These are phyloP conservation scores for Murraya koenigii DNA, from an alignment of 345 rosid species.

Conservation along the genomic window DNA sequence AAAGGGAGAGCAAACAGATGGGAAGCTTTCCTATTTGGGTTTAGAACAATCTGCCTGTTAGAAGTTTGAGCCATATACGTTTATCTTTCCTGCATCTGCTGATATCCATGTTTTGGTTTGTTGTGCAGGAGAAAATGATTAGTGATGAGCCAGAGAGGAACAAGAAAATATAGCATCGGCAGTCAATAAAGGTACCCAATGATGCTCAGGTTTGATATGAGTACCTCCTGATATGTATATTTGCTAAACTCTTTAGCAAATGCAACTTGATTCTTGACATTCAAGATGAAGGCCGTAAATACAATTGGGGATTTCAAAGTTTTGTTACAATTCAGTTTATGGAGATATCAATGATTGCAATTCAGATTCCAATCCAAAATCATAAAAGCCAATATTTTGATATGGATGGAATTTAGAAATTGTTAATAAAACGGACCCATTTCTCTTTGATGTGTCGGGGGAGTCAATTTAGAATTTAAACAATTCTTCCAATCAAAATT, in stretches of 20 bases:
- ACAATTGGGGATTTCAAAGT: background rate
- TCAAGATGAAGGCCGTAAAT: background rate
- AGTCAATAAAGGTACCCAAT: background rate
- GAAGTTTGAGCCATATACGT: too few species aligned
- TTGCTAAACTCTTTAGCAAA: too few species aligned
- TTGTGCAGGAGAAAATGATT: background rate
- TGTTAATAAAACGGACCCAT: background rate
- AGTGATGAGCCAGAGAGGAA: slow-evolving; percentile 3
- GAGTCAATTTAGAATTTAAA: too few species aligned
- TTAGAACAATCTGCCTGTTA: too few species aligned
- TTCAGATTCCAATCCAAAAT: background rate
- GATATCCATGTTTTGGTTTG: background rate
- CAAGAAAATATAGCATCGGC: slow-evolving; percentile 3
- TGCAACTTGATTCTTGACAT: too few species aligned
- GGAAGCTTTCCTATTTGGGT: too few species aligned
- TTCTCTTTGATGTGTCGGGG: background rate
- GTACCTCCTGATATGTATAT: background rate
- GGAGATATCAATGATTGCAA: background rate
- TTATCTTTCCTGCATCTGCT: background rate
- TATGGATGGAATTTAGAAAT: background rate
- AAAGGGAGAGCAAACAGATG: too few species aligned
- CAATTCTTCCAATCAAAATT: background rate
- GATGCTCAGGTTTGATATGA: background rate
- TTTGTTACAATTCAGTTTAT: background rate
- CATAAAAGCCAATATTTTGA: background rate